A percentile compares a stretch with the other conserved stretches of the same genome.
Conservation (phyloP, 73 alveolate species). For the Breviolum minutum region DNA sequence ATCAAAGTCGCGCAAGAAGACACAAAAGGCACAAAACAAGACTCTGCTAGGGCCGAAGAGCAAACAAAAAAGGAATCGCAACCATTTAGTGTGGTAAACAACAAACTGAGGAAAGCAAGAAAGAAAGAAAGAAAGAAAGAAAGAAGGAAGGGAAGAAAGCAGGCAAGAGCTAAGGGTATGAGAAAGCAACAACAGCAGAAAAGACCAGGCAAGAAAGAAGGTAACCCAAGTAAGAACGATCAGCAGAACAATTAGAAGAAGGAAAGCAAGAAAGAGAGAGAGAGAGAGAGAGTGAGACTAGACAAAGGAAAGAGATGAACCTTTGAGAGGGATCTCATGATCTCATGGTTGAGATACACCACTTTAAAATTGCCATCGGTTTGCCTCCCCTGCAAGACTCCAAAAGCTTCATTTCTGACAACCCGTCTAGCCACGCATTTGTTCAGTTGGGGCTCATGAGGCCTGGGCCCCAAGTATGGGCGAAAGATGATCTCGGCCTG, state of each 20-base stretch:
- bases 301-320: background rate
- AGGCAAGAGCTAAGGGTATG: background rate
- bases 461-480: background rate
- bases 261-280: background rate
- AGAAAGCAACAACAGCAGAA: background rate
- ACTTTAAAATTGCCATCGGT: background rate
- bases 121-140: background rate
- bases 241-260: no score
- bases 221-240: no score
- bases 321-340: background rate
- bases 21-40: background rate
- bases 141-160: background rate
- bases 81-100: background rate
- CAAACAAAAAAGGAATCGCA: background rate
- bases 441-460: background rate
- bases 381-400: background rate
- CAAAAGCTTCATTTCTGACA: background rate
- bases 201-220: no score
- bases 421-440: background rate
- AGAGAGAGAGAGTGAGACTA: background rate
- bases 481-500: slow-evolving; percentile 49
- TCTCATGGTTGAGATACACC: background rate
- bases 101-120: background rate
- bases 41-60: background rate
- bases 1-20: background rate